These are phyloP conservation scores for Pythium graminicola DNA, from an alignment of 352 stramenopile species.

Conservation along the genomic window DNA sequence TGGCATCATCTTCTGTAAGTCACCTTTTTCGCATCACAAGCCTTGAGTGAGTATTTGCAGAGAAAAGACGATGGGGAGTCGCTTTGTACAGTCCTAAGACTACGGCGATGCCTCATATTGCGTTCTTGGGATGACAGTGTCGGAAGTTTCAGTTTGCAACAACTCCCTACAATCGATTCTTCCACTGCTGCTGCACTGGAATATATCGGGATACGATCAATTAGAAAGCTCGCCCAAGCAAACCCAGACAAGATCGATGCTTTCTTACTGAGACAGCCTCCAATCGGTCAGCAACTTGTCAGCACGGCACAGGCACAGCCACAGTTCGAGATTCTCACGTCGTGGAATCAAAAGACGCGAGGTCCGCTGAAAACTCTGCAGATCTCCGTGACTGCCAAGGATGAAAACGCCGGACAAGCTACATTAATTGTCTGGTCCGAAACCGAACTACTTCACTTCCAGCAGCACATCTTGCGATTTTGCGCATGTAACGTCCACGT, in stretches of 20 bases:
- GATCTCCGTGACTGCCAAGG: background rate
- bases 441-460: conserved; percentile 18
- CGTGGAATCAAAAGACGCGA: background rate
- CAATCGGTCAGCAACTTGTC: conserved; percentile 18
- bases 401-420: background rate
- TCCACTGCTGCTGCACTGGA: conserved; percentile 18
- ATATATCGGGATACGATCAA: conserved; percentile 27
- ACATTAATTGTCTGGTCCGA: conserved; percentile 7
- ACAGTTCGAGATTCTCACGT: conserved; percentile 15
- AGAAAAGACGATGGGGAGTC: conserved; percentile 11
- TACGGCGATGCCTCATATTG: conserved; percentile 25
- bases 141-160: conserved; percentile 13
- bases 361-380: background rate
- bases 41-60: conserved; percentile 17
- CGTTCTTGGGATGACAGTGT: conserved; percentile 25
- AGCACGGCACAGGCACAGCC: conserved; percentile 12
- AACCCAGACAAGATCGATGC: conserved; percentile 11
- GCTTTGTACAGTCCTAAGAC: conserved; percentile 13
- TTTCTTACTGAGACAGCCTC: conserved; percentile 15
- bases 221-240: conserved; percentile 24
- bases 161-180: conserved; percentile 20
- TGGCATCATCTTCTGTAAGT: background rate
- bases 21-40: background rate
- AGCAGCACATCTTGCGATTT: background rate
- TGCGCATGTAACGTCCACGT: background rate